A percentile compares a stretch with the other conserved stretches of the same genome.
phyloP scores from a whole-genome alignment of 257 asterid species.

The Salvia rosmarinus region DNA sequence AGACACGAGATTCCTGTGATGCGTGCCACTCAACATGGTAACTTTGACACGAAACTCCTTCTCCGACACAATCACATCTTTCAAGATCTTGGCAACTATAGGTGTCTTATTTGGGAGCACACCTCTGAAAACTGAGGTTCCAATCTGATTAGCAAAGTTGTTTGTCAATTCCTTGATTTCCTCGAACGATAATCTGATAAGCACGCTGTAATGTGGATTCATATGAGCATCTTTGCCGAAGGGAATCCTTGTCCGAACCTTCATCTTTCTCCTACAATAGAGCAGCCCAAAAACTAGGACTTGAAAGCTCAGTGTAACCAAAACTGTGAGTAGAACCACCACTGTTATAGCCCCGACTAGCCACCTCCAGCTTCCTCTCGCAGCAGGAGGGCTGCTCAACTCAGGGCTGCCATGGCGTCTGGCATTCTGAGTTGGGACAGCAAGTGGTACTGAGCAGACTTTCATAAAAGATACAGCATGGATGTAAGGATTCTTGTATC shows the following conservation, averaged over 20 bases:
- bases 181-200: conserved; percentile 52
- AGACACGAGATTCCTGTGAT: conserved; percentile 61
- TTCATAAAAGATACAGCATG: conserved; percentile 61
- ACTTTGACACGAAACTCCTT: conserved; percentile 64
- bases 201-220: conserved; percentile 58
- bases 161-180: conserved; percentile 57
- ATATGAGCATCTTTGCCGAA: conserved; percentile 59
- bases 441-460: conserved; percentile 63
- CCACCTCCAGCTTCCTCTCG: conserved; percentile 39
- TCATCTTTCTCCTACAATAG: conserved; percentile 40
- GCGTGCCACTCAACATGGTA: conserved; percentile 59
- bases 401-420: conserved; percentile 29
- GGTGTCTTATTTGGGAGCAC: conserved; percentile 50
- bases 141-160: conserved; percentile 46
- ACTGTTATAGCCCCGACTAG: conserved; percentile 48
- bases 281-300: conserved; percentile 45
- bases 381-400: conserved; percentile 22
- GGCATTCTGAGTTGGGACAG: conserved; percentile 50
- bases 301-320: conserved; percentile 45
- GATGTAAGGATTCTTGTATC: conserved; percentile 49
- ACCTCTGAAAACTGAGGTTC: conserved; percentile 55
- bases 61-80: conserved; percentile 49
- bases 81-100: conserved; percentile 54
- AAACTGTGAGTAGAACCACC: conserved; percentile 48
- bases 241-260: conserved; percentile 48